Evolutionary conservation across 1,139 yeast genomes (phyloP).

Genomic region (Pneumocystis canis): DNA sequence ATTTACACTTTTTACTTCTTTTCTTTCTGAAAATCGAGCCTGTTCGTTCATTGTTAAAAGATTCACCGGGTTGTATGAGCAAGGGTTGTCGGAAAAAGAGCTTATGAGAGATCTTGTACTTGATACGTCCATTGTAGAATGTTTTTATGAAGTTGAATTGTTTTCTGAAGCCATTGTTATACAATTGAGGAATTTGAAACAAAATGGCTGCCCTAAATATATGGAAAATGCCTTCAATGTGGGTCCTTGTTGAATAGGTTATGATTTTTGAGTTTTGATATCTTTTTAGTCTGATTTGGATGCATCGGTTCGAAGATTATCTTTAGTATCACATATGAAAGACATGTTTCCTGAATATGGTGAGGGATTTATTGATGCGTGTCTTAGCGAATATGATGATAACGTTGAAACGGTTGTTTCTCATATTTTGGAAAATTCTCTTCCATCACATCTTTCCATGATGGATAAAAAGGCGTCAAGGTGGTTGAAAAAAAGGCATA

Average conservation of each 20-base stretch:
- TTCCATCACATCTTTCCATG: neutral
- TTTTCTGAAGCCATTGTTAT: neutral
- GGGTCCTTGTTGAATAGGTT: neutral
- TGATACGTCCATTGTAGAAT: neutral
- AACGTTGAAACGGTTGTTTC: slow-evolving; percentile 4
- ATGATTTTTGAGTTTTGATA: neutral
- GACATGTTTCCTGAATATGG: slow-evolving; percentile 6
- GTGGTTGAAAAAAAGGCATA: neutral
- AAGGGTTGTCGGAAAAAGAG: neutral
- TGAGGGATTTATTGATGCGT: slow-evolving; percentile 6
- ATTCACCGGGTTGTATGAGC: neutral
- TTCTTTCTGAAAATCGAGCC: neutral
- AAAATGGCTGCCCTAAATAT: neutral
- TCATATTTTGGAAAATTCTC: slow-evolving; percentile 4
- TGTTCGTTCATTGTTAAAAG: neutral
- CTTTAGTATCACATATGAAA: slow-evolving; percentile 4
- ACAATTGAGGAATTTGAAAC: neutral
- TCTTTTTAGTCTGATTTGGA: neutral
- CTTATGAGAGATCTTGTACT: neutral
- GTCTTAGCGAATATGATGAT: neutral
- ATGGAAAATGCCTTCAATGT: neutral
- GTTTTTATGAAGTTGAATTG: neutral
- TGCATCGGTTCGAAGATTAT: neutral
- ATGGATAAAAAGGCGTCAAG: slow-evolving; percentile 1
- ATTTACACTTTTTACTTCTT: neutral